Conservation (phyloP, 352 stramenopile species). For the Bremia lactucae region DNA sequence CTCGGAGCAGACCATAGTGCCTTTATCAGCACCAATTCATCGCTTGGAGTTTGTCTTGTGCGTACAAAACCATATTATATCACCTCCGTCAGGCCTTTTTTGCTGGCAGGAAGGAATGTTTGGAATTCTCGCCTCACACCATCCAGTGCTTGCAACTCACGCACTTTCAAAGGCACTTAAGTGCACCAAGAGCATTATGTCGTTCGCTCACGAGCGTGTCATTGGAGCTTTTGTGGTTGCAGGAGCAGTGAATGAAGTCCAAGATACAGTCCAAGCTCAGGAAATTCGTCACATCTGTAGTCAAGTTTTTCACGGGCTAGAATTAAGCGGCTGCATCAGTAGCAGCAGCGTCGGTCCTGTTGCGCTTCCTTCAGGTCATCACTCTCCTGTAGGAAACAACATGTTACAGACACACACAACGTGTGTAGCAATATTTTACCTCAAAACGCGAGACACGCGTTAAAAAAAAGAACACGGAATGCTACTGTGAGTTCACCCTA, state of each 20-base stretch:
- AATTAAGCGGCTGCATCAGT: slow-evolving; percentile 25
- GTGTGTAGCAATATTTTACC: slow-evolving; percentile 35
- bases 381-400: background rate
- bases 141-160: slow-evolving; percentile 4
- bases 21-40: slow-evolving; percentile 9
- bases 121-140: slow-evolving; percentile 29
- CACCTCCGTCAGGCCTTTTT: slow-evolving; percentile 4
- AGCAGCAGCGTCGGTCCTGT: slow-evolving; percentile 29
- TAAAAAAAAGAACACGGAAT: slow-evolving; percentile 8
- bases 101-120: slow-evolving; percentile 29
- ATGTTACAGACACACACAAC: slow-evolving; percentile 35
- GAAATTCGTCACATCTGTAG: slow-evolving; percentile 14
- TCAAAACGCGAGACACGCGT: background rate
- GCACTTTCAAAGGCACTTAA: slow-evolving; percentile 16
- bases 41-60: slow-evolving; percentile 27
- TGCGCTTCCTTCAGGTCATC: slow-evolving; percentile 15
- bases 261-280: slow-evolving; percentile 14
- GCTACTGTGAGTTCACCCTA: too few relatives aligned
- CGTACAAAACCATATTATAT: slow-evolving; percentile 8
- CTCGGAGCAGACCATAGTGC: background rate
- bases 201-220: slow-evolving; percentile 1
- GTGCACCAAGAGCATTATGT: slow-evolving; percentile 1
- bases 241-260: slow-evolving; percentile 23
- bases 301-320: slow-evolving; percentile 14
- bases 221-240: slow-evolving; percentile 26